Base-by-base conservation (phyloP, 805 yeast genomes). In the Wickerhamomyces rabaulensis region DNA sequence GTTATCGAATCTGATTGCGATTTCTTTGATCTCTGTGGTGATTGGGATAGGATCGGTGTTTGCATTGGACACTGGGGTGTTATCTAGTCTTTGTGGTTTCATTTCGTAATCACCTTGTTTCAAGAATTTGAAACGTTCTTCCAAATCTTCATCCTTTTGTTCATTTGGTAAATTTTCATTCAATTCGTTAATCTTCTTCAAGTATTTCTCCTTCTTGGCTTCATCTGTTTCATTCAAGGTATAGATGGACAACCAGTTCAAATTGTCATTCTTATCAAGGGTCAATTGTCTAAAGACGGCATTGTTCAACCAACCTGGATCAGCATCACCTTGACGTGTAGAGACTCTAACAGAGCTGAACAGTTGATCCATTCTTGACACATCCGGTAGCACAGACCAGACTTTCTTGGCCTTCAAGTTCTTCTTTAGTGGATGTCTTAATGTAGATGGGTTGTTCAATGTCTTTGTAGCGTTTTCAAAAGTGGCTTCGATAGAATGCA, bases 321-420 rank as follows among this genome's bases (percentile, higher is more conserved):
- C 42, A 19, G 33, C 39, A 16, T 25, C 22, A 13, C 55, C 55
- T 35, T 69, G 67, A 54, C 73, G 60, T 6, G 73, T 66, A 0
- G 80, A 79, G 44, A 87, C 78, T 62, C 83, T 86, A 39, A 88
- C 68, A 27, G 80, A 73, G 57, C 79, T 69, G 58, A 76, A 89
- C 44, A 75, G 78, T 55, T 87, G 82, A 65, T 94, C 99, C 76
- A 89, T 74, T 75, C 87, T 78, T n/a, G 92, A 82, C 9, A 94
- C 81, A 64, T 94, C 97, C 8, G 99, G 99, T 51, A 91, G 69
- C 23, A 94, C 69, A 22, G 84, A 83, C 88, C 90, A 87, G 2
- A 89, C 74, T 49, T 74, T 75, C 19, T 83, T 90, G 0, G 96
- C 96, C 45, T 75, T 81, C 43, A 89, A 67, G 47, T 78, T 71